Evolutionary conservation across 2,329 filamentous ascomycete species (phyloP).

Genomic region (Sclerotinia sclerotiorum): DNA sequence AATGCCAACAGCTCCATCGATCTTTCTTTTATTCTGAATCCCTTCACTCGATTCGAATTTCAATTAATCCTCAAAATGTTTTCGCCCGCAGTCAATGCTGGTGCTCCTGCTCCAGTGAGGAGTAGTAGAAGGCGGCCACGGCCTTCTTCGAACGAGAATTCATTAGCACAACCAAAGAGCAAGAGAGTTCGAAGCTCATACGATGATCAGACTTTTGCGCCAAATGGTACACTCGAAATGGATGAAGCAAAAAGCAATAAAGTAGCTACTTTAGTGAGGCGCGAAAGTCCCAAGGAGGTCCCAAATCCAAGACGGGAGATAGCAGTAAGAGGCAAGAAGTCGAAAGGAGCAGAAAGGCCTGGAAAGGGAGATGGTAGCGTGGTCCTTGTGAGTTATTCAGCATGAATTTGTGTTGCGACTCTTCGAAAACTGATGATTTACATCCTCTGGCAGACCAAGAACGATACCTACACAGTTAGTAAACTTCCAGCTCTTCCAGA

Average conservation of each 20-base stretch:
- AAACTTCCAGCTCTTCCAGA: constrained; percentile 82
- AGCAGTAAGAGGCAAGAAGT: constrained; percentile 61
- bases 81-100: constrained; percentile 51
- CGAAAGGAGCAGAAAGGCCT: constrained; percentile 60
- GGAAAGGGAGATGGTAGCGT: constrained; percentile 70
- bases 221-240: constrained; percentile 51
- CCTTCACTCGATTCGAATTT: background rate
- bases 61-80: constrained; percentile 50
- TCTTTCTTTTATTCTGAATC: background rate
- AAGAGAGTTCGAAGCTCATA: constrained; percentile 62
- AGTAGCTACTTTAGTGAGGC: constrained; percentile 42
- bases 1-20: constrained; percentile 8
- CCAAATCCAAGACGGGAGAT: constrained; percentile 48
- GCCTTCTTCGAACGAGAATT: constrained; percentile 56
- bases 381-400: constrained; percentile 56
- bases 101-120: constrained; percentile 56
- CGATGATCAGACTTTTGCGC: constrained; percentile 56
- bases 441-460: constrained; percentile 63
- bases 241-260: constrained; percentile 57
- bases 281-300: constrained; percentile 35
- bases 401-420: background rate
- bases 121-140: constrained; percentile 60
- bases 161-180: constrained; percentile 57
- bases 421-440: constrained; percentile 21
- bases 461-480: constrained; percentile 79